Evolutionary conservation across 1,284 basidiomycete species (phyloP).

Genomic region (Microbotryomycetes sp.): DNA sequence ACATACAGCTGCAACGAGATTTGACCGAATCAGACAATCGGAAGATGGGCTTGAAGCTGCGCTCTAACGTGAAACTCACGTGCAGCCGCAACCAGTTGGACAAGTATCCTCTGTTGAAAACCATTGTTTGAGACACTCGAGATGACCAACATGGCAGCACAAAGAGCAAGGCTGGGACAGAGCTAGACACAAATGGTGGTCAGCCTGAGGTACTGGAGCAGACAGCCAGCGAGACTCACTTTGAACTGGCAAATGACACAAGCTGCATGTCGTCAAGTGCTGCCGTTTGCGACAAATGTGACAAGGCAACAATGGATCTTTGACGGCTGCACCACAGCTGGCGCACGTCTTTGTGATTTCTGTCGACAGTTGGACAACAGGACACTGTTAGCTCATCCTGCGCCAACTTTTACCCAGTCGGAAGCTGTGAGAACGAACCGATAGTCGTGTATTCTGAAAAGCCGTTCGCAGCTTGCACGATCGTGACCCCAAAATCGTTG

Average conservation of each 20-base stretch:
- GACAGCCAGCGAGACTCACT: conserved; percentile 1
- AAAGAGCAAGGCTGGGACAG: conserved; percentile 20
- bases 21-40: not conserved
- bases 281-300: conserved; percentile 10
- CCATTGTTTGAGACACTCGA: conserved; percentile 21
- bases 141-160: conserved; percentile 27
- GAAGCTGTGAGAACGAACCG: conserved; percentile 3
- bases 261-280: conserved; percentile 6
- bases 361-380: not conserved
- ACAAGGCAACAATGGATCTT: conserved; percentile 1
- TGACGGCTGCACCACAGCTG: conserved; percentile 4
- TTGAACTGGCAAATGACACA: conserved; percentile 25
- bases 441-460: conserved; percentile 7
- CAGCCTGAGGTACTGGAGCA: not conserved
- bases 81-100: conserved; percentile 29
- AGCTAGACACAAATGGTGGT: conserved; percentile 1
- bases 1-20: conserved; percentile 8
- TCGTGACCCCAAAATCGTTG: not conserved
- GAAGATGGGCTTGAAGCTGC: not conserved
- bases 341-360: conserved; percentile 10
- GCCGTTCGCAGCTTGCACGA: conserved; percentile 14
- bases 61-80: no score
- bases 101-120: conserved; percentile 11
- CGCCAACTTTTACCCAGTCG: no score
- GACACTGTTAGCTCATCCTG: not conserved